These are phyloP conservation scores for Phytopythium helicoides DNA, from an alignment of 352 stramenopile genomes.

Conservation along the genomic window DNA sequence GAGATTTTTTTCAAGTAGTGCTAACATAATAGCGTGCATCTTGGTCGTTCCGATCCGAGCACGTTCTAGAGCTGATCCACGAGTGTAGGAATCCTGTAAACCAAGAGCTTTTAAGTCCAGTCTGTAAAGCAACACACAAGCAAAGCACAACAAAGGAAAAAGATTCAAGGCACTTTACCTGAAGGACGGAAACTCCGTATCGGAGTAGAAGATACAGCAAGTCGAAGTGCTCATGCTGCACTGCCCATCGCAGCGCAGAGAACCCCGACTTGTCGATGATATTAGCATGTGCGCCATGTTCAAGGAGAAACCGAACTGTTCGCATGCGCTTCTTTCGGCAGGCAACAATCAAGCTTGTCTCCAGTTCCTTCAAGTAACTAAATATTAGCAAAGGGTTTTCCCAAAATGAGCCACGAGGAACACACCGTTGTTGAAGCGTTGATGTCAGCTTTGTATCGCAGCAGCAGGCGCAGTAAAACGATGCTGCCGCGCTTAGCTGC, in stretches of 20 bases:
- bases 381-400: neutral
- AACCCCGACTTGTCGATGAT: constrained; percentile 37
- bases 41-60: constrained; percentile 26
- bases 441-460: constrained; percentile 58
- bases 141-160: neutral
- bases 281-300: constrained; percentile 34
- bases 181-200: constrained; percentile 40
- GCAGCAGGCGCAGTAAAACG: constrained; percentile 42
- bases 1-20: constrained; percentile 43
- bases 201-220: constrained; percentile 39
- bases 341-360: constrained; percentile 46
- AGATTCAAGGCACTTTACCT: constrained; percentile 9
- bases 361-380: constrained; percentile 26
- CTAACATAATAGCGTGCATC: constrained; percentile 32
- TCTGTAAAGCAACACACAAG: neutral
- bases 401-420: neutral
- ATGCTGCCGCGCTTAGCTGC: constrained; percentile 51
- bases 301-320: constrained; percentile 37
- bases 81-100: constrained; percentile 36
- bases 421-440: constrained; percentile 45
- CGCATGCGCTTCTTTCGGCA: constrained; percentile 45
- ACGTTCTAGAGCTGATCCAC: constrained; percentile 46
- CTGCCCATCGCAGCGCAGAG: constrained; percentile 52
- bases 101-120: neutral
- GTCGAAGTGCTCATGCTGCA: constrained; percentile 26